Percentiles rank a stretch among this genome's conserved stretches.
phyloP scores from a whole-genome alignment of 192 early-diverging fungal genomes.

The Coemansia sp. region DNA sequence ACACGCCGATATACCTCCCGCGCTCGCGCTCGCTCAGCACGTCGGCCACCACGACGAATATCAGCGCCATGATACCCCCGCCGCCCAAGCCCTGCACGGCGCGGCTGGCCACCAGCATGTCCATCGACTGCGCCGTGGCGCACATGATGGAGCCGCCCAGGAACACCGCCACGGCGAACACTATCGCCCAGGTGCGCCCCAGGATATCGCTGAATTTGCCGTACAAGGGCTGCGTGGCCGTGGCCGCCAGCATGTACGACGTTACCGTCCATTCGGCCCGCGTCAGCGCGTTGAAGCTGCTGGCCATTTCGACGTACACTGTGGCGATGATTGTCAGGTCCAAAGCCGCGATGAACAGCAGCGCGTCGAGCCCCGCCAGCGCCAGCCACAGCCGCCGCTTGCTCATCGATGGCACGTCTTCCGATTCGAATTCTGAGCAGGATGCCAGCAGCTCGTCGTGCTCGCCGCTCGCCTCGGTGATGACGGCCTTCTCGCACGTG shows the following conservation, averaged over 20 bases:
- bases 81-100: constrained; percentile 84
- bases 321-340: constrained; percentile 88
- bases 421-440: no score
- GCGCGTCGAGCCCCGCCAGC: constrained; percentile 55
- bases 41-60: constrained; percentile 83
- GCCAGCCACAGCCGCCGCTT: constrained; percentile 40
- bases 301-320: constrained; percentile 69
- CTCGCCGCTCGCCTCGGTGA: no score
- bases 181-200: constrained; percentile 77
- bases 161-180: constrained; percentile 75
- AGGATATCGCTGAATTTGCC: constrained; percentile 90
- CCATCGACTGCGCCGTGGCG: constrained; percentile 66
- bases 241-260: constrained; percentile 63
- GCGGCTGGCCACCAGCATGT: constrained; percentile 68
- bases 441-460: no score
- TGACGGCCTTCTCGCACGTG: no score
- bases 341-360: constrained; percentile 73
- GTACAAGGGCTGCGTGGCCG: constrained; percentile 66
- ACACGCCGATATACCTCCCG: constrained; percentile 84
- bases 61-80: constrained; percentile 69
- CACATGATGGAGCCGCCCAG: constrained; percentile 80
- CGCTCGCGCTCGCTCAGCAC: constrained; percentile 79
- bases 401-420: neutral
- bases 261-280: constrained; percentile 84
- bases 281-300: constrained; percentile 67